phyloP scores from a whole-genome alignment of 2,329 filamentous ascomycete genomes.

The Penicillium sp. region DNA sequence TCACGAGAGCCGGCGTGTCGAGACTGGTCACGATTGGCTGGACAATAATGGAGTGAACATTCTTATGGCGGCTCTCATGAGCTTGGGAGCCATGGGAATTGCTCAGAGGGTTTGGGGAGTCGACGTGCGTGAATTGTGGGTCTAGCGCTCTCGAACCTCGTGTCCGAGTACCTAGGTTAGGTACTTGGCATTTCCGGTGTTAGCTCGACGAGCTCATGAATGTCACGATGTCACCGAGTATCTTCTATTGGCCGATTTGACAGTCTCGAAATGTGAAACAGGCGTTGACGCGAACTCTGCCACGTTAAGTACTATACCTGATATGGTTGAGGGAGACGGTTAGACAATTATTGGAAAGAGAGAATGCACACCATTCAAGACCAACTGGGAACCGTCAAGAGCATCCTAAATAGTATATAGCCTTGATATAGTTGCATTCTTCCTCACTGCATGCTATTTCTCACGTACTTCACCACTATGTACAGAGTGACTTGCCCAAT shows the following conservation, averaged over 20 bases:
- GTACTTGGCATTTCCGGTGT: not conserved
- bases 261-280: not conserved
- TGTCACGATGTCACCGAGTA: not conserved
- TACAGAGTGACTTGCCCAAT: not conserved
- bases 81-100: slow-evolving; percentile 66
- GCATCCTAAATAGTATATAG: not conserved
- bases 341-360: not conserved
- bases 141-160: not conserved
- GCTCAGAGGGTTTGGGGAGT: slow-evolving; percentile 34
- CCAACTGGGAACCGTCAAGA: not conserved
- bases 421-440: not conserved
- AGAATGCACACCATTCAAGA: not conserved
- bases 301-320: not conserved
- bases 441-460: not conserved
- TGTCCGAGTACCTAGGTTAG: not conserved
- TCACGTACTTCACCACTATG: not conserved
- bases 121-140: slow-evolving; percentile 15
- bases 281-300: not conserved
- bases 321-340: not conserved
- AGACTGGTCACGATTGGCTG: slow-evolving; percentile 67
- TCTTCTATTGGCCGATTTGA: not conserved
- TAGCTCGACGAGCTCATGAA: not conserved
- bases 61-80: slow-evolving; percentile 80
- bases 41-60: slow-evolving; percentile 97
- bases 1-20: slow-evolving; percentile 58